These are phyloP conservation scores for Primulina eburnea DNA, from an alignment of 257 asterid genomes.

Conservation along the genomic window DNA sequence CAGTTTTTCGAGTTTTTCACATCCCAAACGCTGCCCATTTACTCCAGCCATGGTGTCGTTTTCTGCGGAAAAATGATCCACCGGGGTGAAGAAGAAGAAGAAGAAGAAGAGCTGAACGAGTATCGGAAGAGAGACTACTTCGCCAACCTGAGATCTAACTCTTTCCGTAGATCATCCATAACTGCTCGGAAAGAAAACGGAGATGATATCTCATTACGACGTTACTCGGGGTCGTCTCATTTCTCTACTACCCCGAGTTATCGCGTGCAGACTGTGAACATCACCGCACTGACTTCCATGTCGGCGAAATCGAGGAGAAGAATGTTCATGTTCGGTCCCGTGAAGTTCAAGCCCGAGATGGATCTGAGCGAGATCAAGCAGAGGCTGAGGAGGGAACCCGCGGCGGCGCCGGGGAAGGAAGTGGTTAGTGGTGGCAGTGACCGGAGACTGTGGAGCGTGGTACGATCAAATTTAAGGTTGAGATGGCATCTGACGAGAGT, in stretches of 20 bases:
- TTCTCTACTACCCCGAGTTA: conserved; percentile 18
- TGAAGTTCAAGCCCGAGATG: conserved; percentile 79
- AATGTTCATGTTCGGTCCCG: conserved; percentile 78
- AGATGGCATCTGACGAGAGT: conserved; percentile 32
- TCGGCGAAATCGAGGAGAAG: conserved; percentile 54
- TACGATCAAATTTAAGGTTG: conserved; percentile 30
- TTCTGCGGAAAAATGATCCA: conserved; percentile 41
- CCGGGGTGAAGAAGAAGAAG: conserved; percentile 8
- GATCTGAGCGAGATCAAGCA: conserved; percentile 59
- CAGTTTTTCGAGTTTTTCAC: conserved; percentile 37
- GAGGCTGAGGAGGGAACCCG: conserved; percentile 37
- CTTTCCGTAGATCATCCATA: conserved; percentile 13
- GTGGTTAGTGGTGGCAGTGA: conserved; percentile 24
- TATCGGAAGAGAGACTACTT: conserved; percentile 40
- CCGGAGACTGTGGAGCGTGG: conserved; percentile 26
- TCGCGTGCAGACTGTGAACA: conserved; percentile 48
- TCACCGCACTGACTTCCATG: conserved; percentile 65
- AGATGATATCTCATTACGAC: not conserved
- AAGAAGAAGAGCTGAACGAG: conserved; percentile 27
- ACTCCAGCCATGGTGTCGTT: conserved; percentile 26
- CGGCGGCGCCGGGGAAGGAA: conserved; percentile 23
- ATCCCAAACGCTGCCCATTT: conserved; percentile 3
- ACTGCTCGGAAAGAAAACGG: not conserved
- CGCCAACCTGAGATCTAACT: conserved; percentile 24
- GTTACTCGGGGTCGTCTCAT: conserved; percentile 12